phyloP scores from a whole-genome alignment of 1,284 basidiomycete genomes.

The Chalciporus piperatoides region DNA sequence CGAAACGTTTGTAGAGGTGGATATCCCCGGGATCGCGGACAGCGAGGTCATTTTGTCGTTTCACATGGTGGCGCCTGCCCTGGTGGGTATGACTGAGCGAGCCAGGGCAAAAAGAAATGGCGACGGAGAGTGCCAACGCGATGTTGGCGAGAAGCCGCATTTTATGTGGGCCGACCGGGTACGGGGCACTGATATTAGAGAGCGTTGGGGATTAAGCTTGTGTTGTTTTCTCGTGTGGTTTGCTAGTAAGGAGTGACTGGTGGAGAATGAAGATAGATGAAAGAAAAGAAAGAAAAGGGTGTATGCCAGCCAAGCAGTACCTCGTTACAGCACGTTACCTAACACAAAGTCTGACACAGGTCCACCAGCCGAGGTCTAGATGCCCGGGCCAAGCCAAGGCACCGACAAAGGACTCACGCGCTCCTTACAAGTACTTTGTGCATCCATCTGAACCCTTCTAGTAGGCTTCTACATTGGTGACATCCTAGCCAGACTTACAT shows the following conservation, averaged over 20 bases:
- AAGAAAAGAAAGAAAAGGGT: background rate
- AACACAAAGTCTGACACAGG: background rate
- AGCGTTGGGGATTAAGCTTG: background rate
- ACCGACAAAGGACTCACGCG: background rate
- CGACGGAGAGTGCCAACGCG: slow-evolving; percentile 19
- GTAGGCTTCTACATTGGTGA: too few relatives aligned
- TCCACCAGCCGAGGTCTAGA: background rate
- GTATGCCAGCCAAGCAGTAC: background rate
- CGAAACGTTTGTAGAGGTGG: slow-evolving; percentile 23
- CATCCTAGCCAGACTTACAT: background rate
- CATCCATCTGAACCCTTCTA: too few relatives aligned
- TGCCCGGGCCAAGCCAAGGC: background rate
- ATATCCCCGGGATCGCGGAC: slow-evolving; percentile 26
- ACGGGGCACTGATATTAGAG: slow-evolving; percentile 5
- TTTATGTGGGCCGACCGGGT: slow-evolving; percentile 23
- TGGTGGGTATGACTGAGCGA: slow-evolving; percentile 24
- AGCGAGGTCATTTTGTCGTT: slow-evolving; percentile 25
- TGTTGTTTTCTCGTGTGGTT: too few relatives aligned
- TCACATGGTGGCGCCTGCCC: slow-evolving; percentile 22
- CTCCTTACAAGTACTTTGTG: too few relatives aligned
- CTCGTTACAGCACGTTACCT: background rate
- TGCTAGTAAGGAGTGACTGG: background rate
- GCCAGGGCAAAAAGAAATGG: slow-evolving; percentile 17
- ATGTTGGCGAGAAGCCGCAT: slow-evolving; percentile 27
- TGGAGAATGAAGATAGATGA: background rate